Conservation (phyloP, 2,329 filamentous ascomycete genomes). For the Phialophora macrospora region DNA sequence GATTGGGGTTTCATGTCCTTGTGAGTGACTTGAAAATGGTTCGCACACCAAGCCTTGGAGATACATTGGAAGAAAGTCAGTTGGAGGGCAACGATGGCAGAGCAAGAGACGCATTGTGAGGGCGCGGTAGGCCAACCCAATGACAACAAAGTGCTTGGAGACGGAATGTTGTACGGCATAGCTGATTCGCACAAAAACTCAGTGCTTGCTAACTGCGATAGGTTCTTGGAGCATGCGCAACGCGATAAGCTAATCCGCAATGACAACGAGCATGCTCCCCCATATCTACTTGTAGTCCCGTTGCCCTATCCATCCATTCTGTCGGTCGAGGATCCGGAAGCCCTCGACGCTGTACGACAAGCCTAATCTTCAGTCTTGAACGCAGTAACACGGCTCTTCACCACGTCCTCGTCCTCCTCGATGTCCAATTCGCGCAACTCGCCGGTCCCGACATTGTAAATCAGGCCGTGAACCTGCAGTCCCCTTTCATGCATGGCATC, state of each 20-base stretch:
- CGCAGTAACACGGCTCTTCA: slow-evolving; percentile 47
- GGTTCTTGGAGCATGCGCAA: background rate
- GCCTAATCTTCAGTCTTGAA: slow-evolving; percentile 43
- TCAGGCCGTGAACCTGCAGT: slow-evolving; percentile 74
- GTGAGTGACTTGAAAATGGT: background rate
- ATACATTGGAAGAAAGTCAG: background rate
- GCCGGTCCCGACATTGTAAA: slow-evolving; percentile 71
- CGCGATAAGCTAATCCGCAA: background rate
- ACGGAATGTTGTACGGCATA: background rate
- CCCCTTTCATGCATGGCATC: slow-evolving; percentile 73
- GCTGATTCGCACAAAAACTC: background rate
- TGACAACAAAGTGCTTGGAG: background rate
- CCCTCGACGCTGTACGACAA: background rate
- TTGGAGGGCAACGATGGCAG: background rate
- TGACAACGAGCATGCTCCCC: background rate
- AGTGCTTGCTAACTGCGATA: background rate
- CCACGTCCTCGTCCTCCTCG: slow-evolving; percentile 48
- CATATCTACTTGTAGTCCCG: slow-evolving; percentile 1
- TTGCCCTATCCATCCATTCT: background rate
- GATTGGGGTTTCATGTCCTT: background rate
- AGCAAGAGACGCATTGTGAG: background rate
- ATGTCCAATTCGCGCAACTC: slow-evolving; percentile 59
- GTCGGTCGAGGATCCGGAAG: background rate
- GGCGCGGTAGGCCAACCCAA: background rate
- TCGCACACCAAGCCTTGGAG: background rate